phyloP scores from a whole-genome alignment of 768 basidiomycete genomes.

The Amanita phalloides region DNA sequence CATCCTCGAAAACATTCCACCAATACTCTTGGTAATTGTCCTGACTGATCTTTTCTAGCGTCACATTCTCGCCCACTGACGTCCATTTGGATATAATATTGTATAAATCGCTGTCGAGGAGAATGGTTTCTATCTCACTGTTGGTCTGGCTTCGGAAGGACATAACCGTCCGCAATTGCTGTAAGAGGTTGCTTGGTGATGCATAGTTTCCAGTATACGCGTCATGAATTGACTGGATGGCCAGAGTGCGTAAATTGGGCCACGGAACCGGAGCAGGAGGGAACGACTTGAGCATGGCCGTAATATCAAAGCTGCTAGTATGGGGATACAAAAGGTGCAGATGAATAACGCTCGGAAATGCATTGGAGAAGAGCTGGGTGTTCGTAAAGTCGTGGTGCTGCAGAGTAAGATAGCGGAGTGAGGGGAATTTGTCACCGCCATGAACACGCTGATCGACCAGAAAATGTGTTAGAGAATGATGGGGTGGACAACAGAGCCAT shows the following conservation, averaged over 20 bases:
- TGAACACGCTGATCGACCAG: constrained; percentile 13
- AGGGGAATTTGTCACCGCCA: constrained; percentile 16
- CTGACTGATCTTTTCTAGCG: constrained; percentile 1
- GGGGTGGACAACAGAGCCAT: constrained; percentile 21
- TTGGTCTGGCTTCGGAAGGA: constrained; percentile 8
- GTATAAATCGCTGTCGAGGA: constrained; percentile 20
- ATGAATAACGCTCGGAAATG: constrained; percentile 21
- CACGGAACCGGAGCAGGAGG: constrained; percentile 12
- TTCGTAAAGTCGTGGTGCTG: constrained; percentile 13
- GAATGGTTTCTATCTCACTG: constrained; percentile 13
- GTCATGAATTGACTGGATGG: constrained; percentile 18
- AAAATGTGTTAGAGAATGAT: constrained; percentile 11
- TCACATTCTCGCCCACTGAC: not conserved
- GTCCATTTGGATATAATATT: constrained; percentile 5
- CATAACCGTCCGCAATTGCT: constrained; percentile 11
- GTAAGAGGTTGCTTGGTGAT: constrained; percentile 9
- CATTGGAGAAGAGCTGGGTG: constrained; percentile 11
- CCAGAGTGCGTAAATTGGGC: constrained; percentile 16
- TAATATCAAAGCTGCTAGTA: not conserved
- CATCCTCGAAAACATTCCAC: constrained; percentile 16
- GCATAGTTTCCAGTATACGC: constrained; percentile 3
- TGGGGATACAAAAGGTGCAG: constrained; percentile 18
- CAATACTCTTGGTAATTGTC: constrained; percentile 19
- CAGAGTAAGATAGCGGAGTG: constrained; percentile 23
- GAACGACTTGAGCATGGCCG: constrained; percentile 9